Base-by-base conservation (phyloP, 768 basidiomycete genomes). In the Suillus subalutaceus region DNA sequence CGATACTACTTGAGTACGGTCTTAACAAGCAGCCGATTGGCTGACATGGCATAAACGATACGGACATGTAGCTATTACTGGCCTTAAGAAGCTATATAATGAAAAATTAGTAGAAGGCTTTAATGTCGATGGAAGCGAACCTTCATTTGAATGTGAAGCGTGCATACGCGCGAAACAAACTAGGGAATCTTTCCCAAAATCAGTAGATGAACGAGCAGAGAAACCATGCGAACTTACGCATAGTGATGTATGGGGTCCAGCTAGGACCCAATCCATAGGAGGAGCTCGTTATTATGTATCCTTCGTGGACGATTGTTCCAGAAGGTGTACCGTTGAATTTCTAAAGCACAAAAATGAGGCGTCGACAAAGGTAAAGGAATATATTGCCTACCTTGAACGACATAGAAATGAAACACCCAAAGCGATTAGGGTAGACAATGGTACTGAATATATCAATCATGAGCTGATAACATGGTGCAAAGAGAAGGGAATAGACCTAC, bases 401-500 rank as follows among this genome's bases (percentile, higher is more conserved):
- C 59, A 73, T 62, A 32, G 18, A n/a, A 50, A 64, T 13, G 9
- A 41, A 35, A 6, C 13, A 30, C 7, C 69, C 67, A 0, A 71
- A 63, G 32, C 64, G 38, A 2, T 57, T 77, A 4, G 72, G 12
- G 69, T 72, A 2, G 75, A 81, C 48, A 80, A 78, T 67, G 78
- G 78, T 0, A 72, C 66, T 8, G 78, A 81, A 65, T 72, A 78
- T 6, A 46, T 79, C 0, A 78, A 79, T 37, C 56, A 57, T 0
- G 57, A 65, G 2, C 44, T 78, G 13, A 69, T 67, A 46, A 16
- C 56, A 0, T 79, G 75, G 67, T 71, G 72, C 38, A 64, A 43
- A 0, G 6, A 59, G 0, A 65, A 71, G 1, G 79, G 80, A 0
- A 79, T 80, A 7, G 70, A 70, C 0, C 65, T 79, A 0, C 73